These are phyloP conservation scores for Mallotus nudiflorus DNA, from an alignment of 345 rosid species.

Conservation along the genomic window DNA sequence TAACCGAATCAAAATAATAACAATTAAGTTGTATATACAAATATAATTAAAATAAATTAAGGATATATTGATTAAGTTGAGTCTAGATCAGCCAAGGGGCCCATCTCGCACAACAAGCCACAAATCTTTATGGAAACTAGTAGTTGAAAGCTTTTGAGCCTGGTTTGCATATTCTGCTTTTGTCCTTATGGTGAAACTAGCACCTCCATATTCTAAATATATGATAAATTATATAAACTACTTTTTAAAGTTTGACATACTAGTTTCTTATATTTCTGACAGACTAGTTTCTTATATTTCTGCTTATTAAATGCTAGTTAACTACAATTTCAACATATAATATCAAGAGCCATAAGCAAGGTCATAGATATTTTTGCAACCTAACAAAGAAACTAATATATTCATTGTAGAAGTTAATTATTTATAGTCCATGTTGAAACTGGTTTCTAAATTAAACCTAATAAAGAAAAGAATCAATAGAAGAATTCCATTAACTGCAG, in stretches of 20 bases:
- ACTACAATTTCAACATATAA: not conserved
- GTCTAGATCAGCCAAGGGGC: slow-evolving; percentile 79
- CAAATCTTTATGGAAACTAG: slow-evolving; percentile 59
- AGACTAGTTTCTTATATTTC: too few species aligned
- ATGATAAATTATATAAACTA: slow-evolving; percentile 8
- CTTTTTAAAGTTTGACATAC: slow-evolving; percentile 9
- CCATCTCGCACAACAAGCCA: slow-evolving; percentile 81
- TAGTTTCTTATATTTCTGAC: slow-evolving; percentile 3
- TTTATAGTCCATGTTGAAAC: slow-evolving; percentile 26
- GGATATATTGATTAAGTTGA: too few species aligned
- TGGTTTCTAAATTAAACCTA: not conserved
- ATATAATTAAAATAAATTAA: too few species aligned
- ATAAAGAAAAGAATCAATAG: slow-evolving; percentile 9
- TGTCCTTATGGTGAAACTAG: slow-evolving; percentile 58
- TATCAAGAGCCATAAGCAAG: slow-evolving; percentile 15
- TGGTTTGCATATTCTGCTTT: slow-evolving; percentile 50
- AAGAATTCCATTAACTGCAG: slow-evolving; percentile 9
- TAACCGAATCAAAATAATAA: too few species aligned
- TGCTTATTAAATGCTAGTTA: slow-evolving; percentile 9
- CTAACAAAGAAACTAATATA: slow-evolving; percentile 15
- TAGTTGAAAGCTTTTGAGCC: slow-evolving; percentile 46
- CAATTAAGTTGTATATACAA: too few species aligned
- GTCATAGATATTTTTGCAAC: slow-evolving; percentile 5
- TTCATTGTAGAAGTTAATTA: slow-evolving; percentile 15
- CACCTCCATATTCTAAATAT: slow-evolving; percentile 45